Evolutionary conservation across 352 stramenopile species (phyloP), one percentile per base, ranked within the genome.

Genomic region (Phytopythium boreale): DNA sequence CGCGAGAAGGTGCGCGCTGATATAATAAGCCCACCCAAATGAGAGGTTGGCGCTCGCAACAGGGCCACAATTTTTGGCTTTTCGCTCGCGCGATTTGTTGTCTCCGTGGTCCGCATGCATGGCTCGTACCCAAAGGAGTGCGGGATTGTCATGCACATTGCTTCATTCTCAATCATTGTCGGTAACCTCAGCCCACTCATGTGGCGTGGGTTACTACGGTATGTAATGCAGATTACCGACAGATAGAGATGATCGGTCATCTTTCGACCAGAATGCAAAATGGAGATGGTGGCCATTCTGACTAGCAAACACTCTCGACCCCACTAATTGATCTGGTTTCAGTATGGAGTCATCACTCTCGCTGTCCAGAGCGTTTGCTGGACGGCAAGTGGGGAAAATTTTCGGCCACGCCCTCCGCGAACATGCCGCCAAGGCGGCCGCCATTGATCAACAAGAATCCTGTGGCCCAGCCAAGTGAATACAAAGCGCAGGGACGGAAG

Each of bases 171-270:
- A 7, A 7, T 39, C 34, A 39, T 7, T 39, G 34, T 39, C 34
- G 10, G 34, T 39, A 39, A 39, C 10, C 7, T 14, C 34, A 2
- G 2, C 3, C 10, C 4, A 39, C 34, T 1, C 34, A 39, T 39
- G 34, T 14, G 34, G 34, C 10, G 11, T 14, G 10, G 34, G 34
- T 15, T 46, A n/a, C 39, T 46, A 34, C 34, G 34, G 11, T 19
- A 43, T 19, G 37, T 9, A n/a, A n/a, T n/a, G n/a, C n/a, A n/a
- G n/a, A n/a, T n/a, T n/a, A n/a, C n/a, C n/a, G n/a, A n/a, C n/a
- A n/a, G n/a, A n/a, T n/a, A n/a, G 55, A 52, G 37, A 53, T 61
- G 56, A 31, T 59, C 50, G 50, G 47, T 17, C 47, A 34, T 34
- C 47, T n/a, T 19, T 20, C 43, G 43, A 50, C 24, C 24, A 31